These are phyloP conservation scores for Fusarium tricinctum DNA, from an alignment of 2,329 filamentous ascomycete genomes.

Conservation along the genomic window DNA sequence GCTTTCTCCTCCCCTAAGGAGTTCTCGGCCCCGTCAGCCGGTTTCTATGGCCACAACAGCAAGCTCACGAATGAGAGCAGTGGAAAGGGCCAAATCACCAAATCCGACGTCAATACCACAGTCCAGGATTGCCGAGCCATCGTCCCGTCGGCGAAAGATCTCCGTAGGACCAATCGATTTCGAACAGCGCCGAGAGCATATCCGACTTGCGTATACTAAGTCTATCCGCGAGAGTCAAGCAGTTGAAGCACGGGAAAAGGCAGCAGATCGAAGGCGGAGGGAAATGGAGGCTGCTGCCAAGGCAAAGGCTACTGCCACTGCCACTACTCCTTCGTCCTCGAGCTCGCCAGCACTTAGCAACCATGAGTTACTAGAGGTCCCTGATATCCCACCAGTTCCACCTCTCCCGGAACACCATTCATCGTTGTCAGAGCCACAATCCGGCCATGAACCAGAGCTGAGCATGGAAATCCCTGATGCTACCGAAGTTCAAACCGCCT, in stretches of 20 bases:
- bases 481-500: slow-evolving; percentile 33
- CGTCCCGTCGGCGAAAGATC: slow-evolving; percentile 65
- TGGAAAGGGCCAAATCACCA: slow-evolving; percentile 69
- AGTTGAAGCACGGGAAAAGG: slow-evolving; percentile 66
- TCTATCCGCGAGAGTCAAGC: slow-evolving; percentile 82
- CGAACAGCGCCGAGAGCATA: slow-evolving; percentile 82
- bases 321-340: slow-evolving; percentile 36
- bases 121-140: slow-evolving; percentile 55
- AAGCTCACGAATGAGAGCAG: slow-evolving; percentile 75
- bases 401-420: slow-evolving; percentile 35
- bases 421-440: slow-evolving; percentile 11
- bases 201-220: slow-evolving; percentile 87
- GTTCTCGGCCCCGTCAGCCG: slow-evolving; percentile 83
- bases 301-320: slow-evolving; percentile 55
- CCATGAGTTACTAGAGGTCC: slow-evolving; percentile 22
- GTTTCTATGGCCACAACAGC: slow-evolving; percentile 82
- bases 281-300: slow-evolving; percentile 64
- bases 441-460: slow-evolving; percentile 8
- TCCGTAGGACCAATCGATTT: slow-evolving; percentile 85
- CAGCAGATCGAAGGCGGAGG: slow-evolving; percentile 66
- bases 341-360: slow-evolving; percentile 27
- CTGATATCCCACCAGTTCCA: slow-evolving; percentile 46
- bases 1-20: slow-evolving; percentile 82
- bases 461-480: slow-evolving; percentile 9
- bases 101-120: slow-evolving; percentile 52